phyloP scores from a whole-genome alignment of 2,329 filamentous ascomycete species.

The Colletotrichum lupini region DNA sequence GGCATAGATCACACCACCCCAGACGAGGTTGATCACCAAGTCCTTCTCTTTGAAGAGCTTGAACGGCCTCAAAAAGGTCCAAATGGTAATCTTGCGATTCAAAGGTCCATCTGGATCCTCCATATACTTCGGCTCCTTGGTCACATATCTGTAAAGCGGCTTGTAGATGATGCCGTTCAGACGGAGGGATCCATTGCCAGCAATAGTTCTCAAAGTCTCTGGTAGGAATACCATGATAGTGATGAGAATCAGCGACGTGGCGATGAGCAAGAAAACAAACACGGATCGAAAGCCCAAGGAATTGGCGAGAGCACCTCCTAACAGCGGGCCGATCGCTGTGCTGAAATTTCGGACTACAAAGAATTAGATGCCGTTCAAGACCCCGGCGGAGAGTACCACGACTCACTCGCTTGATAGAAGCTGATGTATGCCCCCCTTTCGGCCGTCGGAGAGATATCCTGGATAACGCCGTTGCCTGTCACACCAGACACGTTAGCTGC shows the following conservation, averaged over 20 bases:
- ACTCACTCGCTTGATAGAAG: constrained; percentile 46
- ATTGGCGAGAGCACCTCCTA: constrained; percentile 44
- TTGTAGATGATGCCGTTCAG: constrained; percentile 42
- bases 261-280: constrained; percentile 32
- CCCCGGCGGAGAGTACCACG: fast-evolving
- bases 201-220: constrained; percentile 43
- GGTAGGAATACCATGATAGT: constrained; percentile 40
- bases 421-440: constrained; percentile 46
- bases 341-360: constrained; percentile 41
- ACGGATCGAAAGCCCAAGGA: constrained; percentile 33
- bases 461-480: constrained; percentile 43
- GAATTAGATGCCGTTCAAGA: not conserved
- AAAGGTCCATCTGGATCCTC: constrained; percentile 39
- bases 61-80: constrained; percentile 50
- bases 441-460: constrained; percentile 43
- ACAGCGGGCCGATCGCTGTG: constrained; percentile 46
- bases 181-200: constrained; percentile 41
- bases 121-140: constrained; percentile 34
- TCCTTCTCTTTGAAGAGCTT: constrained; percentile 54
- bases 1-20: constrained; percentile 49
- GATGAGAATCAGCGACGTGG: constrained; percentile 32
- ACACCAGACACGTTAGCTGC: not conserved
- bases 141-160: constrained; percentile 37
- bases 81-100: constrained; percentile 39
- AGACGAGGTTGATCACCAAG: constrained; percentile 54